A percentile compares a stretch with the other conserved stretches of the same genome.
These are phyloP conservation scores for Quercus wislizeni DNA, from an alignment of 306 rosid species.

Conservation along the genomic window DNA sequence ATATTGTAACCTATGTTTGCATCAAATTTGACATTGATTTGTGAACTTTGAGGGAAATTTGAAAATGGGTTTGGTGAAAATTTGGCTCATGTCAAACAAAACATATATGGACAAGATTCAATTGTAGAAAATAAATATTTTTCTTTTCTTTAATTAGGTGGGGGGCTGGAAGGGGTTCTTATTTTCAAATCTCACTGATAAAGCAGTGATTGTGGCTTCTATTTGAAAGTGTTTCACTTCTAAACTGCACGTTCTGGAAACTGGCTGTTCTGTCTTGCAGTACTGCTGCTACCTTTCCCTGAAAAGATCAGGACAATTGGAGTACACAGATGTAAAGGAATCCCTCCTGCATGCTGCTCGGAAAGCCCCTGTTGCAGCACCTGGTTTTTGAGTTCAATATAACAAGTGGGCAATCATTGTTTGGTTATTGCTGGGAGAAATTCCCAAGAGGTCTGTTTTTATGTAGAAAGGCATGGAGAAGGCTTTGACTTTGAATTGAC, in stretches of 20 bases:
- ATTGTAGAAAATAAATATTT: neutral
- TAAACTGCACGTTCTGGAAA: slow-evolving; percentile 10
- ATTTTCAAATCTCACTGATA: neutral
- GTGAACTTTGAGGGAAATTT: neutral
- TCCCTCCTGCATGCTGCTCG: slow-evolving; percentile 91
- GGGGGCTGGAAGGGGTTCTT: neutral
- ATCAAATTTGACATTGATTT: neutral
- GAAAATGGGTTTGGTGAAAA: neutral
- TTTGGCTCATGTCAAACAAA: neutral
- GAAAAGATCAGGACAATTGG: no score
- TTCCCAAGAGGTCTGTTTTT: slow-evolving; percentile 93
- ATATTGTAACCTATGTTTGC: neutral
- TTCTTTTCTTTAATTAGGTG: neutral
- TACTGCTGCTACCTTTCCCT: slow-evolving; percentile 61
- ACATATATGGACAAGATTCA: neutral
- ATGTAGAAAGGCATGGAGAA: slow-evolving; percentile 94
- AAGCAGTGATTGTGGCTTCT: neutral
- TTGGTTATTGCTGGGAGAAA: slow-evolving; percentile 81
- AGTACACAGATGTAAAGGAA: slow-evolving; percentile 91
- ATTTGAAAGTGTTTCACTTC: neutral
- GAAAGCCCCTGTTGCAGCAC: slow-evolving; percentile 93
- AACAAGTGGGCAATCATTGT: slow-evolving; percentile 53
- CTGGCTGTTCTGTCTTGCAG: slow-evolving; percentile 35
- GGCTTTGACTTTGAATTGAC: slow-evolving; percentile 90
- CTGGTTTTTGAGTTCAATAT: slow-evolving; percentile 69